A percentile compares a stretch with the other conserved stretches of the same genome.
These are phyloP conservation scores for Botrytis medusae DNA, from an alignment of 2,329 filamentous ascomycete genomes.

Conservation along the genomic window DNA sequence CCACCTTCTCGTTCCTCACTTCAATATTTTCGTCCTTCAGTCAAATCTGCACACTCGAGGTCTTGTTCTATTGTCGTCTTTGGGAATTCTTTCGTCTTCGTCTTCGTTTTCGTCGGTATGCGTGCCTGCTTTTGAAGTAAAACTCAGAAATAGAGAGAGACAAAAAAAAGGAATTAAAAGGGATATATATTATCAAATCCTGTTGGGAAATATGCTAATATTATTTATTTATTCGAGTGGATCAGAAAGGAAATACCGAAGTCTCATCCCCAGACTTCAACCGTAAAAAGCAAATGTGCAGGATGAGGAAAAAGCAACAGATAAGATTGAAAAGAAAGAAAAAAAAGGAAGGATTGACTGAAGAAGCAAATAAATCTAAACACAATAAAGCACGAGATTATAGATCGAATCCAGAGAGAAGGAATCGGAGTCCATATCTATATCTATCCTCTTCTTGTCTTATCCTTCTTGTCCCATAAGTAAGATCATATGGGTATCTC, in stretches of 20 bases:
- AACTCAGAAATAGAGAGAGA: background rate
- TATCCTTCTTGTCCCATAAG: conserved; percentile 12
- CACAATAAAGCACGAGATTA: conserved; percentile 11
- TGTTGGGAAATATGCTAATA: conserved; percentile 13
- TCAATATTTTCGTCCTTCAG: background rate
- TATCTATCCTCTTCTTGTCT: background rate
- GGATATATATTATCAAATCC: conserved; percentile 13
- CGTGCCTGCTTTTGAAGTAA: background rate
- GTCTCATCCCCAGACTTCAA: conserved; percentile 16
- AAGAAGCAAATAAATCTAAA: background rate
- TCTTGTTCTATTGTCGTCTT: background rate
- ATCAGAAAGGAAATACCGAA: conserved; percentile 20
- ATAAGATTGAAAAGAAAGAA: background rate
- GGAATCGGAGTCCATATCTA: background rate
- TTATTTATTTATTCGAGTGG: conserved; percentile 18
- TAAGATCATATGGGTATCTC: conserved; percentile 1
- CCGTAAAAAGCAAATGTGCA: background rate
- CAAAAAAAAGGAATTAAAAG: background rate
- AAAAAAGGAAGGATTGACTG: conserved; percentile 5
- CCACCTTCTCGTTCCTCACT: conserved; percentile 1
- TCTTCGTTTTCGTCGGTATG: background rate
- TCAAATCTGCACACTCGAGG: background rate
- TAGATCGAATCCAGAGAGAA: background rate
- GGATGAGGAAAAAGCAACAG: background rate
- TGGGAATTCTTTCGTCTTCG: background rate